phyloP scores from a whole-genome alignment of 371 early-diverging fungal genomes.

The Mucor lusitanicus region DNA sequence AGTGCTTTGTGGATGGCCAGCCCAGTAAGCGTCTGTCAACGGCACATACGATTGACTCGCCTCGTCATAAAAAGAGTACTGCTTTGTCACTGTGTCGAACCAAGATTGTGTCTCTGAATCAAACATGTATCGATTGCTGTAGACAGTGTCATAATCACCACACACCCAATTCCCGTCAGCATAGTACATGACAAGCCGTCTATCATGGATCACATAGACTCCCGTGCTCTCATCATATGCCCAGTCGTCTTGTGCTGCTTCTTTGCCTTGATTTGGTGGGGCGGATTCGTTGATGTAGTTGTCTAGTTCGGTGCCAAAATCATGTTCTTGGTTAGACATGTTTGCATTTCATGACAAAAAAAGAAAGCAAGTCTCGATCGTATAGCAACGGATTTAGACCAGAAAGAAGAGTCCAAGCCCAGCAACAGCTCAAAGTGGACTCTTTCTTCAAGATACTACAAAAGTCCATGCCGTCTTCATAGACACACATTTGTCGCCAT shows the following conservation, averaged over 20 bases:
- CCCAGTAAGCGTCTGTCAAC: slow-evolving; percentile 15
- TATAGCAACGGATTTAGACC: too few species aligned
- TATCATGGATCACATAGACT: slow-evolving; percentile 19
- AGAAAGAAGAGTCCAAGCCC: too few species aligned
- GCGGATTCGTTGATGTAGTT: background rate
- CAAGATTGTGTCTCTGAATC: slow-evolving; percentile 33
- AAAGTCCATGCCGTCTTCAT: too few species aligned
- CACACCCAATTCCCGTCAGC: slow-evolving; percentile 11
- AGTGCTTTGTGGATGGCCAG: slow-evolving; percentile 22
- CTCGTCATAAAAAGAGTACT: slow-evolving; percentile 33
- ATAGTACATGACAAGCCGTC: slow-evolving; percentile 22
- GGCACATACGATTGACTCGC: slow-evolving; percentile 24
- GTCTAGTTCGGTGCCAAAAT: slow-evolving; percentile 12
- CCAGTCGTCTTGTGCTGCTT: slow-evolving; percentile 9
- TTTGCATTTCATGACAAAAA: slow-evolving; percentile 6
- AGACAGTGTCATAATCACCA: slow-evolving; percentile 25
- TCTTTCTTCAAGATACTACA: too few species aligned
- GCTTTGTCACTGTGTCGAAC: slow-evolving; percentile 30
- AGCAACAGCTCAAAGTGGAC: too few species aligned
- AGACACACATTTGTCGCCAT: too few species aligned
- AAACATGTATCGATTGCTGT: slow-evolving; percentile 26
- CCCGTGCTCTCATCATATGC: slow-evolving; percentile 6
- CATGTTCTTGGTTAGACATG: slow-evolving; percentile 9
- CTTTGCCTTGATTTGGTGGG: background rate
- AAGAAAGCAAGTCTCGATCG: background rate